phyloP scores from a whole-genome alignment of 2,329 filamentous ascomycete species.

The Hortaea werneckii region DNA sequence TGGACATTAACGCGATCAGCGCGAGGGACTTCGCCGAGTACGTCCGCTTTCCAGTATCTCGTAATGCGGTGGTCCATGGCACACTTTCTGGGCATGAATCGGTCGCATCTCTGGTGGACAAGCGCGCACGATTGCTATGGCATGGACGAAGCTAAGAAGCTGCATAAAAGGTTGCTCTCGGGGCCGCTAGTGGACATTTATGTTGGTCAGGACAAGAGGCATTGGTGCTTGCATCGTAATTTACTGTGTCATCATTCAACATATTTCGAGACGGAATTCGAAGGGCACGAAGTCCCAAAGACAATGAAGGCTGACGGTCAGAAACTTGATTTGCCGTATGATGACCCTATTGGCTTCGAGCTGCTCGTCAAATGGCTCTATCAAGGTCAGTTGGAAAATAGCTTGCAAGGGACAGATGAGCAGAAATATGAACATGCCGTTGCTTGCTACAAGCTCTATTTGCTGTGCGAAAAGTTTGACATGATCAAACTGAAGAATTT shows the following conservation, averaged over 20 bases:
- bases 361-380: conserved; percentile 48
- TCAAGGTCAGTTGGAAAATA: conserved; percentile 43
- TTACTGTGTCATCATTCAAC: conserved; percentile 44
- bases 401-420: conserved; percentile 35
- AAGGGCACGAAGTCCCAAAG: conserved; percentile 26
- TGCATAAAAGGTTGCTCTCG: conserved; percentile 42
- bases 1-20: conserved; percentile 37
- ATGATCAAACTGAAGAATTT: conserved; percentile 42
- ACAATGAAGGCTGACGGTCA: conserved; percentile 28
- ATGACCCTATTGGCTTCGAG: conserved; percentile 44
- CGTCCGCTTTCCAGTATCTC: conserved; percentile 19
- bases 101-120: conserved; percentile 13
- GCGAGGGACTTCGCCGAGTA: conserved; percentile 45
- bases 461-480: conserved; percentile 43
- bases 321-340: conserved; percentile 37
- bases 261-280: conserved; percentile 30
- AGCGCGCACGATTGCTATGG: conserved; percentile 8
- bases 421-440: conserved; percentile 46
- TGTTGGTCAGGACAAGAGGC: conserved; percentile 38
- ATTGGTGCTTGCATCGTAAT: conserved; percentile 44
- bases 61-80: conserved; percentile 4
- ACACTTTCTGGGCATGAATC: conserved; percentile 11
- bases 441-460: conserved; percentile 43
- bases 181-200: conserved; percentile 43
- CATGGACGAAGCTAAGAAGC: conserved; percentile 30